These are phyloP conservation scores for Tilletia caries DNA, from an alignment of 1,284 basidiomycete genomes.

Conservation along the genomic window DNA sequence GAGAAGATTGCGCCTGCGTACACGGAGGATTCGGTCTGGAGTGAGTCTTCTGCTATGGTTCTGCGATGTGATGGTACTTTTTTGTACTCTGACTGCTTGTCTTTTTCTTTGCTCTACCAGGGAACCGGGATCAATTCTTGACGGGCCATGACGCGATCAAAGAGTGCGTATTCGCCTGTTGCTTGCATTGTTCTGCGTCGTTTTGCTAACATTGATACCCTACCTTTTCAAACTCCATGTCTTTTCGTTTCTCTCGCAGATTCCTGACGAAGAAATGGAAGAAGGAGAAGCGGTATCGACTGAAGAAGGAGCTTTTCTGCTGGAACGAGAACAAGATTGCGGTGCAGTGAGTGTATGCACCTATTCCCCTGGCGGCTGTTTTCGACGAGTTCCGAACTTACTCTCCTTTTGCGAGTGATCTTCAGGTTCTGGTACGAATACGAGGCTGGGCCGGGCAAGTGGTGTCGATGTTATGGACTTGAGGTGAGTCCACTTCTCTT, in stretches of 20 bases:
- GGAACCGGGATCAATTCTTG: conserved; percentile 62
- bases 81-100: background rate
- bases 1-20: conserved; percentile 58
- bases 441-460: conserved; percentile 55
- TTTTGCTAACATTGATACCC: background rate
- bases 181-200: background rate
- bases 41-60: conserved; percentile 30
- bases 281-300: conserved; percentile 57
- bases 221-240: background rate
- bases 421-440: conserved; percentile 66
- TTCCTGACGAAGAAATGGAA: conserved; percentile 64
- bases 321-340: conserved; percentile 64
- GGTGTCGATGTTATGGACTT: conserved; percentile 63
- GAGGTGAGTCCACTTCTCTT: conserved; percentile 38
- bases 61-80: no score
- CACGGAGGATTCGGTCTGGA: conserved; percentile 62
- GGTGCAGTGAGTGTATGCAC: conserved; percentile 45
- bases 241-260: background rate
- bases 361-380: conserved; percentile 11
- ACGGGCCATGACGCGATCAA: conserved; percentile 59
- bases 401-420: no score
- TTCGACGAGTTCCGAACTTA: background rate
- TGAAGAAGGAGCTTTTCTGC: conserved; percentile 64
- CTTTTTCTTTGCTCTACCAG: background rate
- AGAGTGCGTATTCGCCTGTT: conserved; percentile 20